These are phyloP conservation scores for Amanita muscaria DNA, from an alignment of 768 basidiomycete genomes.

Conservation along the genomic window DNA sequence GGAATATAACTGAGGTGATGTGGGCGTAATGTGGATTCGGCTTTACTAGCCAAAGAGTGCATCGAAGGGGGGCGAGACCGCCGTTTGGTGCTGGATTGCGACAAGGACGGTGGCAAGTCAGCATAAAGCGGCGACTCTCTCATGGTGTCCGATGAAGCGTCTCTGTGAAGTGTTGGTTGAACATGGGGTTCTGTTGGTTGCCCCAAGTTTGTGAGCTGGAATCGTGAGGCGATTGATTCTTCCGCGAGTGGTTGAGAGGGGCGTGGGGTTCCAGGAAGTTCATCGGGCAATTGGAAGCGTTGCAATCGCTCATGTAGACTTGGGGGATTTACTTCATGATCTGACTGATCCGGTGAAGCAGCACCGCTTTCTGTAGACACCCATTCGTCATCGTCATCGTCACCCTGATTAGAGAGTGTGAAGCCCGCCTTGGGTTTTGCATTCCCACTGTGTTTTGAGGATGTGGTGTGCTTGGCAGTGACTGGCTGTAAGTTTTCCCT, in stretches of 20 bases:
- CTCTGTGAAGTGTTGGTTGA: background rate
- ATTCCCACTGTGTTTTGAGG: slow-evolving; percentile 13
- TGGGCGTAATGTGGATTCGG: slow-evolving; percentile 41
- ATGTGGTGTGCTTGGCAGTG: slow-evolving; percentile 16
- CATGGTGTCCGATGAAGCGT: slow-evolving; percentile 4
- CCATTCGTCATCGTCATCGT: slow-evolving; percentile 63
- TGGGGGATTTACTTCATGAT: slow-evolving; percentile 20
- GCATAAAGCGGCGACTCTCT: background rate
- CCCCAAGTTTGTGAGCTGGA: too few species aligned
- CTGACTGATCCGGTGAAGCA: slow-evolving; percentile 52
- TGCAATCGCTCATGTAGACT: background rate
- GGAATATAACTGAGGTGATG: slow-evolving; percentile 51
- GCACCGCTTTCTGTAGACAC: slow-evolving; percentile 72
- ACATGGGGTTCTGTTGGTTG: too few species aligned
- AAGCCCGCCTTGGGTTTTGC: slow-evolving; percentile 44
- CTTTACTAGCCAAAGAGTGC: slow-evolving; percentile 40
- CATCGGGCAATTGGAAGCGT: background rate
- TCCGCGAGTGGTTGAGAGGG: background rate
- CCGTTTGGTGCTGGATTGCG: slow-evolving; percentile 26
- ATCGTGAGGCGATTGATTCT: background rate
- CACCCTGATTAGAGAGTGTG: slow-evolving; percentile 42
- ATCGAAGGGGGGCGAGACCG: slow-evolving; percentile 56
- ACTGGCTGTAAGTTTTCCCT: slow-evolving; percentile 23
- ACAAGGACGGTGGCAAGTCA: slow-evolving; percentile 13
- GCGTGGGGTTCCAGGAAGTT: background rate